Evolutionary conservation across 2,329 filamentous ascomycete species (phyloP).

Genomic region (Exophiala sp.): DNA sequence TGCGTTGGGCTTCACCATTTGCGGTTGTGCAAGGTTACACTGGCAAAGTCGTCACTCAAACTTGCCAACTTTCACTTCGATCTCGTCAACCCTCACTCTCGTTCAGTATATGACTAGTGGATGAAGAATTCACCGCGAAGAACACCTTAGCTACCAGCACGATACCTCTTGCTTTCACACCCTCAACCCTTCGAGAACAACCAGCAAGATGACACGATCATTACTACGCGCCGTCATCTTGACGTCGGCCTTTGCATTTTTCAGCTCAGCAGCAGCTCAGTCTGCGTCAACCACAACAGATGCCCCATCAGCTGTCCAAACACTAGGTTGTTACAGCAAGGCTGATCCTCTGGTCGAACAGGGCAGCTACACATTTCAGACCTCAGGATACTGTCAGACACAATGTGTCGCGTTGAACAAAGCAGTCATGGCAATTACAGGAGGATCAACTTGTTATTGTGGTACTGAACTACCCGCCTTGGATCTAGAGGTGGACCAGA

Average conservation of each 20-base stretch:
- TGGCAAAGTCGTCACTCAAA: not conserved
- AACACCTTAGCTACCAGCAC: too few species aligned
- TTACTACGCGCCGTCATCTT: slow-evolving; percentile 14
- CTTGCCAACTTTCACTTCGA: not conserved
- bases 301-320: slow-evolving; percentile 20
- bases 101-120: not conserved
- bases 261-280: slow-evolving; percentile 20
- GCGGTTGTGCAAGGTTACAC: slow-evolving; percentile 4
- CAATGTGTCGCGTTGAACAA: slow-evolving; percentile 49
- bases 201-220: slow-evolving; percentile 21
- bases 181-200: not conserved
- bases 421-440: slow-evolving; percentile 61
- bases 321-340: slow-evolving; percentile 44
- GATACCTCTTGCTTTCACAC: too few species aligned
- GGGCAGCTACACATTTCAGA: slow-evolving; percentile 52
- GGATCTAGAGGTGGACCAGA: slow-evolving; percentile 52
- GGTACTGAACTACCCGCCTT: slow-evolving; percentile 64
- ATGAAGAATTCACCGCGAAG: not conserved
- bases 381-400: slow-evolving; percentile 53
- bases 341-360: slow-evolving; percentile 47
- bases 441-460: slow-evolving; percentile 67
- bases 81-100: not conserved
- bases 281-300: slow-evolving; percentile 7
- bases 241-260: slow-evolving; percentile 14
- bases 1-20: slow-evolving; percentile 4